phyloP scores from a whole-genome alignment of 2,329 filamentous ascomycete species.

The Thielaviopsis ethacetica region DNA sequence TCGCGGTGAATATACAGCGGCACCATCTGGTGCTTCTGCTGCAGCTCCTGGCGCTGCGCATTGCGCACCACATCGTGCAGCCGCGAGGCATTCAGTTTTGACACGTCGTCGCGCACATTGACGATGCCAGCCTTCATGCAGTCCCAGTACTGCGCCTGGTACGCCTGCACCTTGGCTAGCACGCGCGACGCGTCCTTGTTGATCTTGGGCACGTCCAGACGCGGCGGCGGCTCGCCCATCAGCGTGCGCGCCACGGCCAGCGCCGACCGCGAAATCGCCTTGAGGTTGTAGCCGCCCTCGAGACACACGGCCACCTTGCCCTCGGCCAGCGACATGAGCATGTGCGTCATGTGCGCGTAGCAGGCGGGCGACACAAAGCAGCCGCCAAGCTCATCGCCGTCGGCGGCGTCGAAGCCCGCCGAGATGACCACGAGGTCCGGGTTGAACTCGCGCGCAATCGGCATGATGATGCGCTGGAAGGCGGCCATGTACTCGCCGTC shows the following conservation, averaged over 20 bases:
- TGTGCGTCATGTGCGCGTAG: slow-evolving; percentile 97
- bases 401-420: slow-evolving; percentile 88
- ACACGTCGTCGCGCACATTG: slow-evolving; percentile 34
- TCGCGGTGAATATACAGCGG: slow-evolving; percentile 66
- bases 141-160: slow-evolving; percentile 63
- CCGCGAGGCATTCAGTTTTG: slow-evolving; percentile 38
- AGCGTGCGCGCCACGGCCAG: slow-evolving; percentile 80
- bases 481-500: slow-evolving; percentile 95
- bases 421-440: slow-evolving; percentile 92
- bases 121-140: slow-evolving; percentile 61
- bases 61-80: slow-evolving; percentile 67
- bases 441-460: slow-evolving; percentile 81
- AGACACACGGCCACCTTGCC: slow-evolving; percentile 86
- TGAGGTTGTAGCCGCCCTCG: slow-evolving; percentile 89
- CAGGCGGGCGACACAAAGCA: slow-evolving; percentile 84
- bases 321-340: slow-evolving; percentile 87
- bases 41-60: slow-evolving; percentile 57
- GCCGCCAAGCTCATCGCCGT: slow-evolving; percentile 79
- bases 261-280: slow-evolving; percentile 82
- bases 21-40: slow-evolving; percentile 59
- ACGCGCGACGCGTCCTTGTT: slow-evolving; percentile 40
- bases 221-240: slow-evolving; percentile 80
- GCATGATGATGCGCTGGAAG: slow-evolving; percentile 93
- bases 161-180: slow-evolving; percentile 40
- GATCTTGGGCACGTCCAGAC: slow-evolving; percentile 38